Evolutionary conservation across 2,329 filamentous ascomycete genomes (phyloP), one percentile per base, ranked within the genome.

Genomic region (Arthrobotrys sphaeroides): DNA sequence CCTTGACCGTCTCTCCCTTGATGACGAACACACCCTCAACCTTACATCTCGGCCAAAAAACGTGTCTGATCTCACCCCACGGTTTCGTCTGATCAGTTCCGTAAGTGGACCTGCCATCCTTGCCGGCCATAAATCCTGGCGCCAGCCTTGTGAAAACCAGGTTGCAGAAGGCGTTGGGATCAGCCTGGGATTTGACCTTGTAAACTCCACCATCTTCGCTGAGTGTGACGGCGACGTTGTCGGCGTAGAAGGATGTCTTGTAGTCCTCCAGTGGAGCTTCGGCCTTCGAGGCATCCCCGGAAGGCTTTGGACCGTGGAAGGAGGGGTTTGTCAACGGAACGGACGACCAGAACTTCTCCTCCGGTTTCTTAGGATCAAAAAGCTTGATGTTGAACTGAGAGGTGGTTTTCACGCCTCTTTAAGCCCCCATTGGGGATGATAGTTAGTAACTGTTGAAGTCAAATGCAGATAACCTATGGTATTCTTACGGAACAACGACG

Each of bases 301-400:
- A 90, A 78, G 88, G 88, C 84, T 91, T 92, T 80, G 93, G 90
- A 77, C 94, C 90, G 83, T 91, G 94, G 84, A 98, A 96, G 75
- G 91, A 89, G 82, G 90, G 87, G 84, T 97, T 90, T 79, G 84
- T 86, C 74, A 99, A 86, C 66, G 90, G 90, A 78, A 92, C 92
- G 24, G 93, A 91, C 79, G 89, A 91, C 93, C 93, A 99, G 49
- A 95, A 85, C 81, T 91, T 90, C 78, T 89, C 87, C 78, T 86
- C 85, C 79, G 91, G 90, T 36, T 78, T 78, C 55, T 65, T 68
- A 73, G 88, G 86, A 82, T 91, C 91, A 85, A 94, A 96, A 83
- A 98, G 87, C 86, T 98, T 98, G 83, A 88, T 89, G 85, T 92
- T 97, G 88, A 98, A 97, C 84, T 98, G 94, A 82, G 88, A 90